Evolutionary conservation across 2,329 filamentous ascomycete species (phyloP).

Genomic region (Trichoderma atrobrunneum): DNA sequence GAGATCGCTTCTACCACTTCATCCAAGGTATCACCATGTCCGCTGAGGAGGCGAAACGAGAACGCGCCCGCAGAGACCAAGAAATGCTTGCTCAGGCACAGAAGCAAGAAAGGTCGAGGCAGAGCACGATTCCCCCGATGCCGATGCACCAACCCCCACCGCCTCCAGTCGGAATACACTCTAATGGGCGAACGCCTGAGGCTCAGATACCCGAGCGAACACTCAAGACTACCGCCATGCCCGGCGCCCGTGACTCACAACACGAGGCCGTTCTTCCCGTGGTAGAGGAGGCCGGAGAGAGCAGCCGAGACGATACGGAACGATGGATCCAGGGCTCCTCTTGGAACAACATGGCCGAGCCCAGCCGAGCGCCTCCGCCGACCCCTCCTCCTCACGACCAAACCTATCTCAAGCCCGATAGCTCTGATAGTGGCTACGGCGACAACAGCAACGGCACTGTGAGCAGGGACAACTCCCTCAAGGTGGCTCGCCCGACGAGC

Average conservation of each 20-base stretch:
- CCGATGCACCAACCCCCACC: conserved; percentile 47
- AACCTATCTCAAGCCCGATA: conserved; percentile 41
- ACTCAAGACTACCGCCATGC: conserved; percentile 40
- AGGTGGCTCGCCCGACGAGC: conserved; percentile 40
- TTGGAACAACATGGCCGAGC: conserved; percentile 40
- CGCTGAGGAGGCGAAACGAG: conserved; percentile 74
- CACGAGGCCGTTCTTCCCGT: conserved; percentile 67
- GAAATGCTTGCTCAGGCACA: conserved; percentile 48
- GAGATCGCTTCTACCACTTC: conserved; percentile 90
- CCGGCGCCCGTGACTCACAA: conserved; percentile 54
- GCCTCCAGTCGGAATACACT: conserved; percentile 32
- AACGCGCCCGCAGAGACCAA: conserved; percentile 57
- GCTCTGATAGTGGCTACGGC: conserved; percentile 48
- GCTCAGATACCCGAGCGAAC: conserved; percentile 61
- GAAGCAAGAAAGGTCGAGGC: conserved; percentile 38
- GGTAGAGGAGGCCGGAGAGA: conserved; percentile 86
- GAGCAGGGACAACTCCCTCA: conserved; percentile 31
- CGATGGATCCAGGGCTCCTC: conserved; percentile 41
- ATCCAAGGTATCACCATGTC: conserved; percentile 90
- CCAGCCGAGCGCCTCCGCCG: conserved; percentile 42
- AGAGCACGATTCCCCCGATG: conserved; percentile 44
- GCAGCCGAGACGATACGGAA: conserved; percentile 49
- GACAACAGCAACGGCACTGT: conserved; percentile 35
- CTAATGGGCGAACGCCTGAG: conserved; percentile 40
- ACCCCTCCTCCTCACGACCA: conserved; percentile 36